Base-by-base conservation (phyloP, 306 rosid species). In the Nissolia schottii region DNA sequence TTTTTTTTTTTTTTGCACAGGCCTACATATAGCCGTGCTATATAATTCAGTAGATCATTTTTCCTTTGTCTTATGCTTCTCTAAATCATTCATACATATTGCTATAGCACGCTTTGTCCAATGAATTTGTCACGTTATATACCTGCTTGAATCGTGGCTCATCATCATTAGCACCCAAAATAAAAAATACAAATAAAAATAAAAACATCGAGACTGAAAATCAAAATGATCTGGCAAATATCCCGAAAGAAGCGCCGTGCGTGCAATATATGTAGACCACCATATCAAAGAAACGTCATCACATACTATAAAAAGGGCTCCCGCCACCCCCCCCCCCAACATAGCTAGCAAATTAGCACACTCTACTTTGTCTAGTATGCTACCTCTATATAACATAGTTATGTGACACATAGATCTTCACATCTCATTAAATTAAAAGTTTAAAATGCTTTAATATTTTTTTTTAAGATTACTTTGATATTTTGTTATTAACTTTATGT, bases 11-110 rank as follows among this genome's bases (percentile, higher is more conserved):
- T n/a, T n/a, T n/a, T n/a, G n/a, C n/a, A n/a, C n/a, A n/a, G n/a
- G n/a, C n/a, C n/a, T 23, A 37, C 29, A 25, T 80, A 70, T 40
- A 40, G 49, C 5, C 1, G 63, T 67, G 10, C 29, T 61, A 54
- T 58, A 56, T 66, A 66, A n/a, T 57, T 46, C 73, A 49, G 57
- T 45, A 40, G 79, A 81, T 65, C n/a, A n/a, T n/a, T n/a, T n/a
- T 66, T 81, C 38, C 70, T 57, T 24, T 71, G 48, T 71, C 79
- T 7, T 58, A 50, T 62, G 70, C 14, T 59, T n/a, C 45, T 45
- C 37, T 19, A 70, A 66, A 61, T 59, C 64, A 73, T n/a, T 45
- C 22, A 45, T 64, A 25, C 50, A 70, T n/a, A n/a, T n/a, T n/a
- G n/a, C n/a, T n/a, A n/a, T 20, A 41, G n/a, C 49, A 70, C 53